phyloP scores from a whole-genome alignment of 495 filamentous ascomycete species.

The Aspergillus heteromorphus region DNA sequence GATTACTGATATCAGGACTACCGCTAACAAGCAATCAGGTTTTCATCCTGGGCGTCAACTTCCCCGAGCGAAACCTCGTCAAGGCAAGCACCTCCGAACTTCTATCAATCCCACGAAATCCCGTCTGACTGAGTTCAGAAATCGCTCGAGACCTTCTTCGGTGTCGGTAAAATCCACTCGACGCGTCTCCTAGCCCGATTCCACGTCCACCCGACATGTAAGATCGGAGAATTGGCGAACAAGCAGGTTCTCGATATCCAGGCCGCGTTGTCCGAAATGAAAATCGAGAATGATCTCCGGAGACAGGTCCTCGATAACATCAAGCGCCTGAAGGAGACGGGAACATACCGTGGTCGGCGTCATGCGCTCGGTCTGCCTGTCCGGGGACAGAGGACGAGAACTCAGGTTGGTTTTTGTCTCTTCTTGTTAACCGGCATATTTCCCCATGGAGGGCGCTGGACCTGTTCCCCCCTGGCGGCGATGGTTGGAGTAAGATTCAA shows the following conservation, averaged over 20 bases:
- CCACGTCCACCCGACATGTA: constrained; percentile 76
- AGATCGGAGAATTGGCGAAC: constrained; percentile 62
- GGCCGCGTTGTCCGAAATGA: constrained; percentile 85
- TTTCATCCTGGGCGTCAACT: constrained; percentile 79
- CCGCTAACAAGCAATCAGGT: constrained; percentile 45
- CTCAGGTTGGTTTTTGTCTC: constrained; percentile 52
- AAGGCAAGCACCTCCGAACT: constrained; percentile 50
- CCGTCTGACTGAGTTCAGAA: constrained; percentile 48
- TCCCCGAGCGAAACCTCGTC: constrained; percentile 74
- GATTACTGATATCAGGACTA: not conserved
- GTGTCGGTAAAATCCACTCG: constrained; percentile 68
- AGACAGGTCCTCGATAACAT: constrained; percentile 78
- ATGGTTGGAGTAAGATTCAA: not conserved
- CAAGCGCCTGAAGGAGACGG: constrained; percentile 80
- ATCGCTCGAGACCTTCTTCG: constrained; percentile 85
- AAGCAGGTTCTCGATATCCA: constrained; percentile 73
- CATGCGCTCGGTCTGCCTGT: constrained; percentile 88
- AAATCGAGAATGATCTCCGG: constrained; percentile 83
- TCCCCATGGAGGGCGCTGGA: too few species aligned
- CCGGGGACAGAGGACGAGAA: constrained; percentile 80
- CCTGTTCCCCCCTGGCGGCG: too few species aligned
- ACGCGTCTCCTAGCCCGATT: constrained; percentile 76
- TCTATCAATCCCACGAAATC: constrained; percentile 4
- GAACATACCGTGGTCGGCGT: constrained; percentile 79
- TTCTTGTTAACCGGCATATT: not conserved